Conservation (phyloP, 768 basidiomycete genomes). For the Gloeopeniophorella convolvens region DNA sequence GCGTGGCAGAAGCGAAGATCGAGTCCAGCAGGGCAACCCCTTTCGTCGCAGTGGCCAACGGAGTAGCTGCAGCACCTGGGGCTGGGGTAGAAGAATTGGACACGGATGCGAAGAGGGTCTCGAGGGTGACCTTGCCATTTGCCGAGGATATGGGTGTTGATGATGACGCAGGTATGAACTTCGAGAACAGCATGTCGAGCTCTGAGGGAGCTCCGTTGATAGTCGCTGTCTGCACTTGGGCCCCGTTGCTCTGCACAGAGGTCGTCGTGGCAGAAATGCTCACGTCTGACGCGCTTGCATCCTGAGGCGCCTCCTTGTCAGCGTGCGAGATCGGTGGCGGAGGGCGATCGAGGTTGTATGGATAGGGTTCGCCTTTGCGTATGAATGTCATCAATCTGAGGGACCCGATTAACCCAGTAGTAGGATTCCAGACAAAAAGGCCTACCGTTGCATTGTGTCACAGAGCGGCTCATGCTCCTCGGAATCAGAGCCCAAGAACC, state of each 20-base stretch:
- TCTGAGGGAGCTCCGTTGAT: conserved; percentile 28
- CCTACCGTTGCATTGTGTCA: conserved; percentile 63
- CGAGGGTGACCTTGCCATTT: conserved; percentile 34
- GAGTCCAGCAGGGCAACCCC: conserved; percentile 57
- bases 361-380: conserved; percentile 63
- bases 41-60: conserved; percentile 27
- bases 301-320: conserved; percentile 14
- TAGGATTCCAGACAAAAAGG: conserved; percentile 4
- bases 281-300: neutral
- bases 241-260: neutral
- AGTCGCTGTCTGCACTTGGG: neutral
- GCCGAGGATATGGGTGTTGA: conserved; percentile 22
- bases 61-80: conserved; percentile 13
- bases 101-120: conserved; percentile 39
- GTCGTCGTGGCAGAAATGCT: neutral
- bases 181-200: conserved; percentile 40
- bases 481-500: conserved; percentile 56
- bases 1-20: conserved; percentile 67
- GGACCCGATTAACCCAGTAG: neutral
- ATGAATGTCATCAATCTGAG: conserved; percentile 46
- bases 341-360: conserved; percentile 62
- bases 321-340: conserved; percentile 50
- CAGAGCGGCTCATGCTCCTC: conserved; percentile 66
- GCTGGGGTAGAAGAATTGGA: conserved; percentile 10
- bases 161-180: conserved; percentile 30